Base-by-base conservation (phyloP, 2,329 filamentous ascomycete species). In the Ophiostoma sp. region DNA sequence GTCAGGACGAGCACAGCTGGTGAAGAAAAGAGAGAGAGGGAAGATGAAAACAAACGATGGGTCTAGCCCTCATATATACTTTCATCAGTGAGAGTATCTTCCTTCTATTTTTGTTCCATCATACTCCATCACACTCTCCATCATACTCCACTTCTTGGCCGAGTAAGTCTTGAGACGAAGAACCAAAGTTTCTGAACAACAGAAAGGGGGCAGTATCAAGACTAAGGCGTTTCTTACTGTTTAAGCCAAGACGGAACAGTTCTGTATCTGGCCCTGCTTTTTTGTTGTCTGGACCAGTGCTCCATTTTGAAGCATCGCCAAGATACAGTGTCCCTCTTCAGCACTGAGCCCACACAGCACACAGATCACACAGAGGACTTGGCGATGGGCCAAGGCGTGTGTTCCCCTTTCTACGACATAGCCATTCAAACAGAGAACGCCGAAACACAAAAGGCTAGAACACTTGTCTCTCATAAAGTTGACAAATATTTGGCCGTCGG, bases 1-100 rank as follows among this genome's bases (percentile, higher is more conserved):
- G 61, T 42, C 61, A 31, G 48, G 61, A 64, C 39, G 73, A 74
- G 73, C 72, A 63, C 73, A 74, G 73, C 73, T 75, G 73, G 28
- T 59, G 66, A 69, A 52, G 33, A 70, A 70, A 42, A 33, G 28
- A 42, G 12, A 42, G n/a, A 71, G 11, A 57, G 6, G 6, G n/a
- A 64, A 64, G 50, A 59, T 33, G 61, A 45, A 69, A n/a, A 25
- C 28, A 36, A 8, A 52, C 50, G 12, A 57, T 9, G 68, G 68
- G 68, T 28, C 12, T 22, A 28, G n/a, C 68, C 50, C 9, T 3
- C 68, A 42, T 70, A 70, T 70, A 70, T 70, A 70, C 66, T 22
- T 36, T 25, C 19, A 17, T 25, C 19, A n/a, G 19, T 11, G n/a
- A 52, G 66, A 11, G 28, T 12, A 7, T 48, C 8, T n/a, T 4